phyloP scores from a whole-genome alignment of 352 stramenopile species.

The Phytopythium chamaehyphon region DNA sequence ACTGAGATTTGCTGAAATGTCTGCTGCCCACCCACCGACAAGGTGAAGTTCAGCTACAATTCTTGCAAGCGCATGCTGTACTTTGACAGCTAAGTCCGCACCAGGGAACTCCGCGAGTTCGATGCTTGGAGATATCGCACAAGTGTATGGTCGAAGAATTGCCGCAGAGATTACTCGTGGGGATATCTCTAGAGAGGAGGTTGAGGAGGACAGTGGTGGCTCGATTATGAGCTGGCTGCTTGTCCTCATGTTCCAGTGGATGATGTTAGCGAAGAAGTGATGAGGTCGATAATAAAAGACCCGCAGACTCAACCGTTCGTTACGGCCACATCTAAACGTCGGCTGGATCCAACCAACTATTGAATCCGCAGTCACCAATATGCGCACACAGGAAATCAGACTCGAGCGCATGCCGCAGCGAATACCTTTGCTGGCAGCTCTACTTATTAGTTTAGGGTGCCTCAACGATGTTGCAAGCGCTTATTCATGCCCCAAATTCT shows the following conservation, averaged over 20 bases:
- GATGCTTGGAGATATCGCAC: not conserved
- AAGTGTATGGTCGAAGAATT: constrained; percentile 1
- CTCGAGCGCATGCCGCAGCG: too few relatives aligned
- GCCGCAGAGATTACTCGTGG: not conserved
- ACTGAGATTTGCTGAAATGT: not conserved
- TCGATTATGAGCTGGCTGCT: too few relatives aligned
- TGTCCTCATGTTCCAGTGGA: too few relatives aligned
- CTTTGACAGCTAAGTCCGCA: constrained; percentile 1
- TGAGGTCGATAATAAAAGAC: too few relatives aligned
- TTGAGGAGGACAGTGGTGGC: not conserved
- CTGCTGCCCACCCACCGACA: constrained; percentile 1
- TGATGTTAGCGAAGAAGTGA: too few relatives aligned
- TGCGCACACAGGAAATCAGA: too few relatives aligned
- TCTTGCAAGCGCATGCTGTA: constrained; percentile 3
- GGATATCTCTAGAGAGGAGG: not conserved
- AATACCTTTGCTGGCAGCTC: not conserved
- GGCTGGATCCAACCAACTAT: too few relatives aligned
- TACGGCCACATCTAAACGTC: too few relatives aligned
- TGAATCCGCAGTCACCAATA: too few relatives aligned
- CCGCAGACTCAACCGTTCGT: too few relatives aligned
- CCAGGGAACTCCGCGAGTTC: constrained; percentile 2
- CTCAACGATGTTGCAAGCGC: not conserved
- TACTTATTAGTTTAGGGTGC: not conserved
- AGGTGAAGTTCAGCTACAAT: constrained; percentile 6
- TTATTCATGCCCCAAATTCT: constrained; percentile 70